Evolutionary conservation across 2,329 filamentous ascomycete species (phyloP), one percentile per base, ranked within the genome.

Genomic region (Aspergillus intermedius): DNA sequence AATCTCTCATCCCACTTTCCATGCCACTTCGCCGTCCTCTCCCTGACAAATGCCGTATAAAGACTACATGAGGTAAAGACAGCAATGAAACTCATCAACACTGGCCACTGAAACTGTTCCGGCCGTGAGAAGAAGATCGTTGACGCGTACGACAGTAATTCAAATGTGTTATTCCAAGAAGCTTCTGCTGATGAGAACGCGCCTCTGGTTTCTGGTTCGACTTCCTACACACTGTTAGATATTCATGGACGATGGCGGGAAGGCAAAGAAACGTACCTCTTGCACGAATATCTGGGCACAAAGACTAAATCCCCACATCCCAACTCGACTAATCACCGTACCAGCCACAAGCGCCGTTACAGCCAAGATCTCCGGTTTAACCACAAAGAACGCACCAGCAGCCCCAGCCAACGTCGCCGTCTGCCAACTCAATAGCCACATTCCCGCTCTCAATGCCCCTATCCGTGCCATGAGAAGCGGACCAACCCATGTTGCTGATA

Each of bases 381-480:
- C 51, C 2, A 45, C 56, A 49, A 69, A 72, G 51, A 77, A 77
- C 30, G 72, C 59, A 3, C 58, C 52, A 5, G 74, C 57, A 0
- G 71, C 76, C 0, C 58, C 64, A 1, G 65, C 65, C 3, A 81
- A 64, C 55, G 75, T 80, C 2, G 70, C 41, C 10, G 82, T 68
- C 60, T 87, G 82, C 77, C 80, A 84, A 46, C 74, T 80, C 13
- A 81, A 60, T 50, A 78, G 78, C 85, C 84, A 88, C 1, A 87
- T 72, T 0, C 83, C 84, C 0, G 76, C 72, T 19, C 85, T 42
- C 1, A 50, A 67, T 1, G 73, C 64, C 0, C 80, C 79, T 35
- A 82, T 74, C 45, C 61, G 66, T 1, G 60, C 60, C 50, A 78
- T 72, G 2, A 72, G 62, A 9, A 62, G 59, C 2, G 76, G 75